Evolutionary conservation across 139 green algal genomes (phyloP).

Genomic region (Closterium sp.): DNA sequence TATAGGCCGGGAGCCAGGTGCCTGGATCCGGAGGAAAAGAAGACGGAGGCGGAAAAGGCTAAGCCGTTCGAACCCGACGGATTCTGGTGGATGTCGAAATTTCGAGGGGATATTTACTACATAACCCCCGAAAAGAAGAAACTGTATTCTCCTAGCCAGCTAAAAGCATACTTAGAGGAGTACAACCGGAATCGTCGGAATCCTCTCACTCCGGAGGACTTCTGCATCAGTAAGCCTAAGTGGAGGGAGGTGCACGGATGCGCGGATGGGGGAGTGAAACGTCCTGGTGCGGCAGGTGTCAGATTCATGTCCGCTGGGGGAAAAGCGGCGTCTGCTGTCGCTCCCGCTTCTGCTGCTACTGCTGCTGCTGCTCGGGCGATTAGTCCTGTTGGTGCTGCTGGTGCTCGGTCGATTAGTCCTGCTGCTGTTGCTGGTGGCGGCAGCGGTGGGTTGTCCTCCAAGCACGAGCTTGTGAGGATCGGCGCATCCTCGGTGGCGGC

Average conservation of each 20-base stretch:
- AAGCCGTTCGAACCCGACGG: neutral
- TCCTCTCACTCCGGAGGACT: neutral
- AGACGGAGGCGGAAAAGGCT: neutral
- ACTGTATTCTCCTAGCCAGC: neutral
- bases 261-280: neutral
- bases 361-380: no score
- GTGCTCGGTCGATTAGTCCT: no score
- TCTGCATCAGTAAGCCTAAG: neutral
- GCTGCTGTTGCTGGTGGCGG: neutral
- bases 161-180: neutral
- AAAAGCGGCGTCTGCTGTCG: neutral
- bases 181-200: neutral
- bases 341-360: no score
- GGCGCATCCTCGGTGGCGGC: neutral
- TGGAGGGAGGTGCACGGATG: neutral
- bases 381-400: no score
- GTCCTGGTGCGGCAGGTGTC: neutral
- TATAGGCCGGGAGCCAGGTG: neutral
- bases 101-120: neutral
- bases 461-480: no score
- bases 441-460: neutral
- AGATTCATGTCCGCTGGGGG: neutral
- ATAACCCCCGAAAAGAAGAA: neutral
- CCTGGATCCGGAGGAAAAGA: neutral
- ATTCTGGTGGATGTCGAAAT: neutral